Conservation (phyloP, 129 eudicot genomes). For the Mikania micrantha region DNA sequence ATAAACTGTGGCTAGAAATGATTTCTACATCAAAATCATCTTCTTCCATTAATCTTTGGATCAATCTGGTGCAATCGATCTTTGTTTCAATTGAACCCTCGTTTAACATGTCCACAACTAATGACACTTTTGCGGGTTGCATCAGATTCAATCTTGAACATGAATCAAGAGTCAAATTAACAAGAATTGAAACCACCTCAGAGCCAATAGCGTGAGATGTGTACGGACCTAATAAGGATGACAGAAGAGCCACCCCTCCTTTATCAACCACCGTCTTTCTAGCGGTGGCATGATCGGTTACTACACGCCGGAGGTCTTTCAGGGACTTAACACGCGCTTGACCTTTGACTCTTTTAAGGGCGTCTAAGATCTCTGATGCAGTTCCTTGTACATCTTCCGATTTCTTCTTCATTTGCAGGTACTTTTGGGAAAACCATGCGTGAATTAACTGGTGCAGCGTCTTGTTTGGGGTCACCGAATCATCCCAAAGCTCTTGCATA, state of each 20-base stretch:
- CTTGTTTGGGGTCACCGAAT: slow-evolving; percentile 43
- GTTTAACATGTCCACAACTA: slow-evolving; percentile 43
- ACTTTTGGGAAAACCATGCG: slow-evolving; percentile 52
- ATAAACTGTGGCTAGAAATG: slow-evolving; percentile 39
- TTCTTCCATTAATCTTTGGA: slow-evolving; percentile 34
- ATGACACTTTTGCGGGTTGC: slow-evolving; percentile 45
- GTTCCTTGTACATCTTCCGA: slow-evolving; percentile 49
- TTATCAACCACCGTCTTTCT: slow-evolving; percentile 32
- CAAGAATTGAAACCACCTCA: slow-evolving; percentile 44
- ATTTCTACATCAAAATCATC: slow-evolving; percentile 36
- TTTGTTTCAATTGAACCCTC: slow-evolving; percentile 52
- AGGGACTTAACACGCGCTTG: slow-evolving; percentile 44
- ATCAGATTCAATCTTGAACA: slow-evolving; percentile 26
- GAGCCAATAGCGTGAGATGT: slow-evolving; percentile 53
- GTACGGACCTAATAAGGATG: slow-evolving; percentile 39
- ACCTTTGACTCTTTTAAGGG: slow-evolving; percentile 42
- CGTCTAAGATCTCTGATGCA: slow-evolving; percentile 29
- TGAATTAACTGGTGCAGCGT: slow-evolving; percentile 41
- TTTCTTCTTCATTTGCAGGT: slow-evolving; percentile 43
- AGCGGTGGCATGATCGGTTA: slow-evolving; percentile 22
- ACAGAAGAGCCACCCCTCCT: slow-evolving; percentile 33
- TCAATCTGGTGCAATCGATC: slow-evolving; percentile 46
- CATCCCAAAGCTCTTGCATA: slow-evolving; percentile 72
- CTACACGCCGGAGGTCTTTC: slow-evolving; percentile 35
- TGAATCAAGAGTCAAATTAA: slow-evolving; percentile 32